A percentile compares a stretch with the other conserved stretches of the same genome.
Conservation (phyloP, 1,284 basidiomycete genomes). For the Trichosporon sp. region DNA sequence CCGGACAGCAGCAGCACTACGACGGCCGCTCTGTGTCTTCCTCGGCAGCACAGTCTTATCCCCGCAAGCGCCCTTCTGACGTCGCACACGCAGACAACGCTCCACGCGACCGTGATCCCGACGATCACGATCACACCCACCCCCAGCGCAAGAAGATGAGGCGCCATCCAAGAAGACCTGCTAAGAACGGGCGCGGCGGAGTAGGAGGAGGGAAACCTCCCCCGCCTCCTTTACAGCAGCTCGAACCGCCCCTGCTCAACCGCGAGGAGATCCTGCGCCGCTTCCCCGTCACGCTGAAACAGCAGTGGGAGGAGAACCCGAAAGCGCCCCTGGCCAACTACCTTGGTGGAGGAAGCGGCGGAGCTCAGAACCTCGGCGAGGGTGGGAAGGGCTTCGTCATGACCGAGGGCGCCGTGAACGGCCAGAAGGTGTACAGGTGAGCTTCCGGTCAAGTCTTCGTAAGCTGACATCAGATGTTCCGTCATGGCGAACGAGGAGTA, state of each 20-base stretch:
- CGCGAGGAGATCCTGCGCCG: conserved; percentile 28
- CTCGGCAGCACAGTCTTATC: neutral
- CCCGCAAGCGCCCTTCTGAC: neutral
- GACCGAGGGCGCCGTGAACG: conserved; percentile 30
- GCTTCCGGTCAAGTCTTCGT: neutral
- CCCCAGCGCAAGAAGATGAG: neutral
- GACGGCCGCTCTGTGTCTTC: neutral
- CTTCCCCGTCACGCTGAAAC: conserved; percentile 28
- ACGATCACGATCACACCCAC: neutral
- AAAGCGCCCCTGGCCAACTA: conserved; percentile 47
- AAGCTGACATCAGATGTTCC: conserved; percentile 26
- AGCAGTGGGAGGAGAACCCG: conserved; percentile 43
- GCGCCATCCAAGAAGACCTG: neutral
- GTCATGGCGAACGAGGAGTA: conserved; percentile 27
- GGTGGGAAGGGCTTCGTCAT: conserved; percentile 25
- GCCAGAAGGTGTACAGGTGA: conserved; percentile 34
- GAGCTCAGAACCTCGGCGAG: conserved; percentile 26
- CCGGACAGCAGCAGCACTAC: too few species aligned
- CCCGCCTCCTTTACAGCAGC: conserved; percentile 10
- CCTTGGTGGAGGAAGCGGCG: conserved; percentile 29
- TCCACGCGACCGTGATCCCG: neutral
- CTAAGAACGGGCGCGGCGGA: neutral
- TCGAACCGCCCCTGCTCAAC: conserved; percentile 27
- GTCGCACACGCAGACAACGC: too few species aligned
- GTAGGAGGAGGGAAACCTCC: conserved; percentile 1